Conservation (phyloP, 1,284 basidiomycete species). For the Ceratobasidium sp. region DNA sequence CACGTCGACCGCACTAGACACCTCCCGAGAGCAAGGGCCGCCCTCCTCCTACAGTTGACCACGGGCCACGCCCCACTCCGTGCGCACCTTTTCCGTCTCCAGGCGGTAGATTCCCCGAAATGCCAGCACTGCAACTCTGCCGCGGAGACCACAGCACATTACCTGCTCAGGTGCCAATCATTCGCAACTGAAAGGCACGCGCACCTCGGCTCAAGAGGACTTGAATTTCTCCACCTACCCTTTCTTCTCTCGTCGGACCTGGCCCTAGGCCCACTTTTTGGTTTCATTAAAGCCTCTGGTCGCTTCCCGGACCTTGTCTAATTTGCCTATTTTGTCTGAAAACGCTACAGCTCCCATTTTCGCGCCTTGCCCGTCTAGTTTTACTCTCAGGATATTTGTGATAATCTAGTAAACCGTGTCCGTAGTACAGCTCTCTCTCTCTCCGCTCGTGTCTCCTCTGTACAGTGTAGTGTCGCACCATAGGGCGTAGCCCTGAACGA, state of each 20-base stretch:
- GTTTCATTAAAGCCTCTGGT: background rate
- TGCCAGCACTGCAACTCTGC: background rate
- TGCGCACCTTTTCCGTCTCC: slow-evolving; percentile 3
- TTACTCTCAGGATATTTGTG: too few species aligned
- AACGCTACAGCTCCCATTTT: too few species aligned
- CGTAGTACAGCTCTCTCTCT: too few species aligned
- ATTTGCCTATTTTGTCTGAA: too few species aligned
- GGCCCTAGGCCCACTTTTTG: slow-evolving; percentile 1
- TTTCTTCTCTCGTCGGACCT: background rate
- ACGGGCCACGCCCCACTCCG: background rate
- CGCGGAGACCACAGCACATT: slow-evolving; percentile 2
- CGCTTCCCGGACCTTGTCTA: too few species aligned
- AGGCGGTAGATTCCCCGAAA: background rate
- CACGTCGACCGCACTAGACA: too few species aligned
- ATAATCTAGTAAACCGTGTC: too few species aligned
- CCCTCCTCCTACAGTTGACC: background rate
- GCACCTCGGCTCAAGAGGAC: background rate
- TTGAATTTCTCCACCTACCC: background rate
- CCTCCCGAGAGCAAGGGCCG: background rate
- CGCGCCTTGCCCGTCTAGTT: too few species aligned
- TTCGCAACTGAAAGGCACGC: background rate
- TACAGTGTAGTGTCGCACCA: too few species aligned
- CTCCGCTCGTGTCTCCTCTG: too few species aligned
- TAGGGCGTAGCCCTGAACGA: too few species aligned
- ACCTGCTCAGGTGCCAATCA: background rate